Base-by-base conservation (phyloP, 495 filamentous ascomycete species). In the Bathelium albidoporum region DNA sequence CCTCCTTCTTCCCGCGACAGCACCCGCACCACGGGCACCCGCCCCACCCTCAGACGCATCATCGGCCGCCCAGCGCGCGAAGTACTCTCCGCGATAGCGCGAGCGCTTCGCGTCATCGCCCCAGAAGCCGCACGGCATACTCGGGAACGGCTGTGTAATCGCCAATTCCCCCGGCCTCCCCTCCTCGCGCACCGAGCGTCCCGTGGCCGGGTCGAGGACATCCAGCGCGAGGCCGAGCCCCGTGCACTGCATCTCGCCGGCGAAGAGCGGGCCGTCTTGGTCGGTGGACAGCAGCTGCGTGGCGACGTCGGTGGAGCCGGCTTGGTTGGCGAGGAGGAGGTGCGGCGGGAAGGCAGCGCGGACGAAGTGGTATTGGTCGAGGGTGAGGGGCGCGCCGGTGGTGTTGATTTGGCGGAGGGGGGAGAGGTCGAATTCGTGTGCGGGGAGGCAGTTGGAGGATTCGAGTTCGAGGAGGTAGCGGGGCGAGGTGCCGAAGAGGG, bases 361-460 rank as follows among this genome's bases (percentile, higher is more conserved):
- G 78, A 91, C 90, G 88, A 88, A 93, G 62, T 88, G 82, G 70
- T 89, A 90, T 43, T 89, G 76, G 39, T 83, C 78, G 52, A 89
- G 81, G 9, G 86, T 81, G 10, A 91, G 79, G 0, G 91, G 88
- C 89, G 91, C 91, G 14, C 88, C 89, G 3, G 89, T 93, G 62
- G 79, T 82, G 11, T 80, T 83, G 20, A 91, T 87, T 18, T 75
- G 69, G 28, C 75, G 73, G 29, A 93, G 76, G 49, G 66, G 72
- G 5, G 78, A 82, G 14, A 91, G 75, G 63, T 91, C 85, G 24
- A 79, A 76, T 11, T 86, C 88, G 71, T 84, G 83, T 71, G 89
- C 94, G 76, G 87, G 85, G 79, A 95, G 92, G 79, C 80, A 93
- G 26, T 92, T 97, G 69, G 86, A 87, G 43, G 97, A 98, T 74